Percentiles rank a stretch among this genome's conserved stretches.
Evolutionary conservation across 2,329 filamentous ascomycete species (phyloP).

Genomic region (Penicillium hesseltinei): DNA sequence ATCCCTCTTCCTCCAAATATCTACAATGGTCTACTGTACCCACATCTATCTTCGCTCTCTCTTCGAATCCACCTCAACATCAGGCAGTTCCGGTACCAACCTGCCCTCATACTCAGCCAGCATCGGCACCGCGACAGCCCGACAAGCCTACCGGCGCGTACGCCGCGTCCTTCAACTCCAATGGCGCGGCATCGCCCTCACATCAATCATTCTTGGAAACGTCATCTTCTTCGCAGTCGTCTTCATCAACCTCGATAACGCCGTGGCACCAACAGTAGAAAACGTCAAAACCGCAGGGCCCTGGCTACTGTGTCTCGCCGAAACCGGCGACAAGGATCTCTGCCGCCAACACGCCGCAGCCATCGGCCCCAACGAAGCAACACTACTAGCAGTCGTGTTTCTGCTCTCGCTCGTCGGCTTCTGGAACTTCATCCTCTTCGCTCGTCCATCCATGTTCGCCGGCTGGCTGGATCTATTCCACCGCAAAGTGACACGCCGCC

Average conservation of each 20-base stretch:
- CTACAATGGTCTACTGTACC: slow-evolving; percentile 87
- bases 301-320: slow-evolving; percentile 73
- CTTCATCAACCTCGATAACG: slow-evolving; percentile 82
- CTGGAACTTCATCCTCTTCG: slow-evolving; percentile 78
- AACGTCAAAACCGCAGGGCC: slow-evolving; percentile 56
- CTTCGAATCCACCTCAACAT: slow-evolving; percentile 63
- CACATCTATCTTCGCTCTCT: slow-evolving; percentile 89
- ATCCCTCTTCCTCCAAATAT: slow-evolving; percentile 76
- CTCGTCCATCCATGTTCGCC: slow-evolving; percentile 77
- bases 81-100: slow-evolving; percentile 52
- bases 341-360: slow-evolving; percentile 62
- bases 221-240: slow-evolving; percentile 92
- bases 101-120: slow-evolving; percentile 75
- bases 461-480: slow-evolving; percentile 72
- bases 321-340: slow-evolving; percentile 59
- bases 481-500: slow-evolving; percentile 43
- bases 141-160: slow-evolving; percentile 83
- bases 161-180: slow-evolving; percentile 84
- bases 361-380: slow-evolving; percentile 71
- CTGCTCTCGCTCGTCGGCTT: slow-evolving; percentile 83
- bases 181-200: slow-evolving; percentile 89
- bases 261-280: slow-evolving; percentile 57
- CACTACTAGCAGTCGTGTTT: slow-evolving; percentile 76
- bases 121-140: slow-evolving; percentile 73
- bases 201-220: slow-evolving; percentile 83